Evolutionary conservation across 768 basidiomycete genomes (phyloP).

Genomic region (Gelatoporia subvermispora): DNA sequence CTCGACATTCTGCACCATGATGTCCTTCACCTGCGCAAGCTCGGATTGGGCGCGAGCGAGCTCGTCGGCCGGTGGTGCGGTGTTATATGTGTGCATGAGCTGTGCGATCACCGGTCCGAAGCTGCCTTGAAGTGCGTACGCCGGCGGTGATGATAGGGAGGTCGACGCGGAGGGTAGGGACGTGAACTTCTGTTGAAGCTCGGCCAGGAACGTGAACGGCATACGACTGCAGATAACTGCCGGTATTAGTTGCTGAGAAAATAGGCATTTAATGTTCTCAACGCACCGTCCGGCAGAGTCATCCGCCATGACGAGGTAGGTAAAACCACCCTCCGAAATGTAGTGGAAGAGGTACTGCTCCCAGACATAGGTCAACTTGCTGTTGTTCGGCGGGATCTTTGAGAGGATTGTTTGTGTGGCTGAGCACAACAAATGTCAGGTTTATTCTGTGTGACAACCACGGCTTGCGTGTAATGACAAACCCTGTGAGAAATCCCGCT

Average conservation of each 20-base stretch:
- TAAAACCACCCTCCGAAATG: conserved; percentile 81
- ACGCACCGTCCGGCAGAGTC: conserved; percentile 82
- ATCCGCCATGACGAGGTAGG: conserved; percentile 92
- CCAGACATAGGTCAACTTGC: conserved; percentile 85
- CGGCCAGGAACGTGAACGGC: conserved; percentile 90
- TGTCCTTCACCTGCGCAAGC: conserved; percentile 86
- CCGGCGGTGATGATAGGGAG: conserved; percentile 40
- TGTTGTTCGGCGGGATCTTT: conserved; percentile 88
- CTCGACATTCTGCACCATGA: conserved; percentile 99
- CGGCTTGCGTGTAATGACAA: conserved; percentile 11
- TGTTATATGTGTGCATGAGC: conserved; percentile 86
- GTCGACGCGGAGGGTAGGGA: conserved; percentile 53
- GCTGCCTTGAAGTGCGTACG: conserved; percentile 64
- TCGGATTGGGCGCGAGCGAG: conserved; percentile 87
- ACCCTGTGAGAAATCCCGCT: conserved; percentile 90
- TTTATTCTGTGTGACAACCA: not conserved
- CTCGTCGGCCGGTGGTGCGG: conserved; percentile 82
- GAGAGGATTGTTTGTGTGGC: conserved; percentile 86
- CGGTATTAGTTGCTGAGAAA: too few species aligned
- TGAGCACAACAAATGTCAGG: conserved; percentile 23
- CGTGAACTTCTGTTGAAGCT: conserved; percentile 77
- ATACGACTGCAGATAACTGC: conserved; percentile 54
- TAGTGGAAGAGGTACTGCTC: conserved; percentile 95
- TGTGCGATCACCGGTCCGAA: conserved; percentile 67
- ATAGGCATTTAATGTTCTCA: not conserved